Base-by-base conservation (phyloP, 805 yeast species). In the Metschnikowia henanensis region DNA sequence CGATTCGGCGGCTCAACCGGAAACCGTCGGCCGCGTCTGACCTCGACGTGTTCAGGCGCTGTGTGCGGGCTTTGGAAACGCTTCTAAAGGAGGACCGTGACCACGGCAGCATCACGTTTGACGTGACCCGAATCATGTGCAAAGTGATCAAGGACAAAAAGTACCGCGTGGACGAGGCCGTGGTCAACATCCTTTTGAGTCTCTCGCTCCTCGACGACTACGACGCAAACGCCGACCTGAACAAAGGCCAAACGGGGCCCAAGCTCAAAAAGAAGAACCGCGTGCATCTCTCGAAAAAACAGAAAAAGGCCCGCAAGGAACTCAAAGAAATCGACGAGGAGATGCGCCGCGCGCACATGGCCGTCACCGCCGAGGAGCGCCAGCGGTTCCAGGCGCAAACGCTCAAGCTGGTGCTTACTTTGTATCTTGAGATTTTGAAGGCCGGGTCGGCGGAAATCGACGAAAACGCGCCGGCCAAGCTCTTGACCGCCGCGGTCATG, bases 281-380 rank as follows among this genome's bases (percentile, higher is more conserved):
- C 54, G 89, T 88, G 3, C 96, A 91, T 70, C 67, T 92, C 38
- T 83, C 95, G n/a, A 92, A 92, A 62, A 86, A 86, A 64, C 92
- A 92, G 65, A 76, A 87, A 55, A 94, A 94, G 58, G 84, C 81
- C 16, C 77, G 95, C 50, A 91, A 91, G 61, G 98, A 92, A 60
- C 73, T 84, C 56, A 87, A 85, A 55, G 81, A 76, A 52, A 92
- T 94, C 46, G 98, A 92, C 49, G 88, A 87, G 58, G 99, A 94
- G 66, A 73, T 90, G 80, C 75, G 83, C 52, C 77, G 72, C 50
- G 98, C 98, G 6, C 96, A 94, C 62, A 84, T 81, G 49, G 85
- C 91, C 1, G 84, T 94, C 3, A 84, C 96, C 3, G 83, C 82
- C 4, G 94, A 91, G 62, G 92, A 92, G 65, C 74, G 97, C 52